phyloP scores from a whole-genome alignment of 2,329 filamentous ascomycete species.

The Parastagonospora nodorum region DNA sequence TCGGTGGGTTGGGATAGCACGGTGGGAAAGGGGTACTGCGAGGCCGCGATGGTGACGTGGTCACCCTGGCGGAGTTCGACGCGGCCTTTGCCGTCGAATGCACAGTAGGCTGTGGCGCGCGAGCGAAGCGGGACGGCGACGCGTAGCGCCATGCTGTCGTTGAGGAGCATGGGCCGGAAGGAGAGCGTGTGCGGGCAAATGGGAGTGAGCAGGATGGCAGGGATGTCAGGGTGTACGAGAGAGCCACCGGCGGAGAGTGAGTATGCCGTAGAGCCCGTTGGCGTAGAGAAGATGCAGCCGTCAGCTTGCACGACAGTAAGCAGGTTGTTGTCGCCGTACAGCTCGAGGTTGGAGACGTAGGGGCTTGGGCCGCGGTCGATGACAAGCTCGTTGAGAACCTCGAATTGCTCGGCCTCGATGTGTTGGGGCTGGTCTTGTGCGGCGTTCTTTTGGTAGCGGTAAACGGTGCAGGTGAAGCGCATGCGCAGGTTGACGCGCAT shows the following conservation, averaged over 20 bases:
- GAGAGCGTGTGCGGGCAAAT: slow-evolving; percentile 97
- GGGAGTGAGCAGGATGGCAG: slow-evolving; percentile 92
- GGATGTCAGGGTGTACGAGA: slow-evolving; percentile 94
- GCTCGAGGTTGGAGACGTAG: slow-evolving; percentile 94
- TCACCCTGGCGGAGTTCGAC: slow-evolving; percentile 92
- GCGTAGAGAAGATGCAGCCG: slow-evolving; percentile 96
- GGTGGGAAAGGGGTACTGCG: slow-evolving; percentile 95
- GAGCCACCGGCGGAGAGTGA: slow-evolving; percentile 94
- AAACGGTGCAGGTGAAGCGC: slow-evolving; percentile 98
- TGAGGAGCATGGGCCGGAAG: slow-evolving; percentile 97
- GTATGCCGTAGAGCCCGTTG: slow-evolving; percentile 89
- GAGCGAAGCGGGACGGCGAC: slow-evolving; percentile 84
- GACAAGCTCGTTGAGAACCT: slow-evolving; percentile 97
- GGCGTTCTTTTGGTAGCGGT: slow-evolving; percentile 63
- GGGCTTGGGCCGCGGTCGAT: slow-evolving; percentile 96
- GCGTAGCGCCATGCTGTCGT: slow-evolving; percentile 89
- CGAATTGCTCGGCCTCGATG: slow-evolving; percentile 92
- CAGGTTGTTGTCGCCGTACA: slow-evolving; percentile 94
- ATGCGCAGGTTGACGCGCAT: slow-evolving; percentile 98
- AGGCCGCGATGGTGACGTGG: slow-evolving; percentile 93
- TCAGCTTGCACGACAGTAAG: slow-evolving; percentile 96
- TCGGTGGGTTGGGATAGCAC: slow-evolving; percentile 88
- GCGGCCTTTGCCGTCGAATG: slow-evolving; percentile 95
- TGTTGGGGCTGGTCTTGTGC: slow-evolving; percentile 61
- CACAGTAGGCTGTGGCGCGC: slow-evolving; percentile 92